Evolutionary conservation across 768 basidiomycete species (phyloP).

Genomic region (Pilatotrama ljubarskyi): DNA sequence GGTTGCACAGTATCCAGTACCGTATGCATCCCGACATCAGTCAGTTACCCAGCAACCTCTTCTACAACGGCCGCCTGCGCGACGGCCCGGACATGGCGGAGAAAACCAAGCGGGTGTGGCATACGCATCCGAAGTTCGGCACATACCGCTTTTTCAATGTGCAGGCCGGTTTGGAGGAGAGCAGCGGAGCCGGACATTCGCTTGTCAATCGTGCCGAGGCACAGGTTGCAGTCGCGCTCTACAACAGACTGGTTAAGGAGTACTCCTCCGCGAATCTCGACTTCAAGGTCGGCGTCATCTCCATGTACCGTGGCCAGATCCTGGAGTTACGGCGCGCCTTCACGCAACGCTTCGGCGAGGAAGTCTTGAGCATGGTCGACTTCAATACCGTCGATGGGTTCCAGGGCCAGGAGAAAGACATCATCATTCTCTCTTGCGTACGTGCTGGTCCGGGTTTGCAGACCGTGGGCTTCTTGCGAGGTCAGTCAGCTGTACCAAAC

Average conservation of each 20-base stretch:
- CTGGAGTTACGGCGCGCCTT: conserved; percentile 72
- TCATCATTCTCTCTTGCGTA: conserved; percentile 97
- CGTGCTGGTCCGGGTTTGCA: conserved; percentile 85
- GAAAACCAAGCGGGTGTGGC: conserved; percentile 88
- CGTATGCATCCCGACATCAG: conserved; percentile 99
- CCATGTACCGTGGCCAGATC: conserved; percentile 95
- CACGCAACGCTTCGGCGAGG: conserved; percentile 64
- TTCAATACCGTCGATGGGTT: conserved; percentile 99
- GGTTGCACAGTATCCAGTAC: conserved; percentile 81
- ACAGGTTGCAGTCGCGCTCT: conserved; percentile 74
- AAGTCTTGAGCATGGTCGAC: conserved; percentile 71
- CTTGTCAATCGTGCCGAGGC: conserved; percentile 77
- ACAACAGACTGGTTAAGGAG: conserved; percentile 64
- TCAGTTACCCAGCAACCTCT: conserved; percentile 80
- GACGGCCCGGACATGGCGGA: conserved; percentile 89
- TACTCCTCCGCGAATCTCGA: conserved; percentile 55
- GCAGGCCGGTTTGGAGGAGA: conserved; percentile 58
- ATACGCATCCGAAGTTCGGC: conserved; percentile 71
- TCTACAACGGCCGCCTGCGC: conserved; percentile 76
- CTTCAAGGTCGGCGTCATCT: conserved; percentile 69
- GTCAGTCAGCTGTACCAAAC: conserved; percentile 35
- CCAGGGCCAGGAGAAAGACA: conserved; percentile 98
- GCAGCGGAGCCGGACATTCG: conserved; percentile 66
- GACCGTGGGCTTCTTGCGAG: conserved; percentile 86
- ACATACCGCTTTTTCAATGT: conserved; percentile 92